A percentile compares a stretch with the other conserved stretches of the same genome.
Evolutionary conservation across 805 yeast genomes (phyloP).

Genomic region (Myxozyma vanderwaltii): DNA sequence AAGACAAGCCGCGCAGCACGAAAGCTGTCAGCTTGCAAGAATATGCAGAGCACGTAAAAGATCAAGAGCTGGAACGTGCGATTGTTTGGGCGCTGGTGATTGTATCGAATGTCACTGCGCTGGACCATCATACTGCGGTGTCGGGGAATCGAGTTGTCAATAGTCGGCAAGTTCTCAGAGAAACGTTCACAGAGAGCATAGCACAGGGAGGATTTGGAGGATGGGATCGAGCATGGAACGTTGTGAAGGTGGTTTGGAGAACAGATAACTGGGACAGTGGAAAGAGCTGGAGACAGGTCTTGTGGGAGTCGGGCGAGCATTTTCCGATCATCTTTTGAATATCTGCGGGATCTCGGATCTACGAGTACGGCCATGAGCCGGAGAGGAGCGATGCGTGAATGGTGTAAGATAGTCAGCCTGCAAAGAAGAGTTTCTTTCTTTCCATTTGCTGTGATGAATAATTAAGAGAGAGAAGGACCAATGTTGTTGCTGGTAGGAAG

Average conservation of each 20-base stretch:
- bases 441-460: no score
- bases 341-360: neutral
- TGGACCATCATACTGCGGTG: neutral
- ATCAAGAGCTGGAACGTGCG: conserved; percentile 20
- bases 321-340: conserved; percentile 6
- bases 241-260: conserved; percentile 15
- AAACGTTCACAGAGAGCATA: conserved; percentile 5
- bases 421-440: no score
- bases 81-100: conserved; percentile 15
- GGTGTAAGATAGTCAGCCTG: neutral
- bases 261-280: conserved; percentile 10
- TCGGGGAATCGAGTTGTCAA: neutral
- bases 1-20: neutral
- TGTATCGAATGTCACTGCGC: conserved; percentile 7
- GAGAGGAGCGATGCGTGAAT: neutral
- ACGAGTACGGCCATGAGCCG: no score
- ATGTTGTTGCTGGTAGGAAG: no score
- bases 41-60: neutral
- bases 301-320: neutral
- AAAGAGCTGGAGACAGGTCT: conserved; percentile 16
- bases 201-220: conserved; percentile 12
- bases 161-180: conserved; percentile 7
- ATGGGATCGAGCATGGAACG: conserved; percentile 19
- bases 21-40: neutral
- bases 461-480: neutral